Evolutionary conservation across 148 eudicot species (phyloP).

Genomic region (Cornus kousa): DNA sequence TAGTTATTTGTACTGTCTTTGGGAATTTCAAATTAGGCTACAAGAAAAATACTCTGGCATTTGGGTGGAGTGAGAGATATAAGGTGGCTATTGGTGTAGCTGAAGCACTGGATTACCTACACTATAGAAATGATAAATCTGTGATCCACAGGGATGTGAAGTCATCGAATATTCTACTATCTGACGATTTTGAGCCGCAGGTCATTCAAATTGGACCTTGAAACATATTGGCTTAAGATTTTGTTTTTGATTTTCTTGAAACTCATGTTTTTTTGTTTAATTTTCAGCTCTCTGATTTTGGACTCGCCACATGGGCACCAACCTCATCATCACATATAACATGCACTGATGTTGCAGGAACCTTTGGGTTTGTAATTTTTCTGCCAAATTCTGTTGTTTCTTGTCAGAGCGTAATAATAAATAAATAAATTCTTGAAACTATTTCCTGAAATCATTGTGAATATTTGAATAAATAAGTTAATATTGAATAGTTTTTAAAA

Average conservation of each 20-base stretch:
- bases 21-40: constrained; percentile 38
- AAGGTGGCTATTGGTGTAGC: constrained; percentile 89
- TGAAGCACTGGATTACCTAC: constrained; percentile 84
- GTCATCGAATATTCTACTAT: constrained; percentile 82
- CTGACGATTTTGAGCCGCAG: constrained; percentile 85
- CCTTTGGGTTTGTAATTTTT: constrained; percentile 68
- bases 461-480: neutral
- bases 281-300: constrained; percentile 89
- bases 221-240: neutral
- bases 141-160: constrained; percentile 94
- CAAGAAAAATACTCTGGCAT: constrained; percentile 39
- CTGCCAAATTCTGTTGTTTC: neutral
- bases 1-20: neutral
- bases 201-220: constrained; percentile 26
- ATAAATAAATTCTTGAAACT: too few species aligned
- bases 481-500: neutral
- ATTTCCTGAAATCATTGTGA: too few species aligned
- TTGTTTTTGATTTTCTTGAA: constrained; percentile 2
- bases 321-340: constrained; percentile 46
- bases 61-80: constrained; percentile 80
- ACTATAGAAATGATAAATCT: constrained; percentile 46
- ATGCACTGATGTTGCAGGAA: constrained; percentile 85
- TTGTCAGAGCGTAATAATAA: neutral
- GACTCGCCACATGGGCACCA: constrained; percentile 83
- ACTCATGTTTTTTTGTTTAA: constrained; percentile 3